A percentile compares a stretch with the other conserved stretches of the same genome.
Conservation (phyloP, 176 grass and related monocot genomes). For the Ensete ventricosum region DNA sequence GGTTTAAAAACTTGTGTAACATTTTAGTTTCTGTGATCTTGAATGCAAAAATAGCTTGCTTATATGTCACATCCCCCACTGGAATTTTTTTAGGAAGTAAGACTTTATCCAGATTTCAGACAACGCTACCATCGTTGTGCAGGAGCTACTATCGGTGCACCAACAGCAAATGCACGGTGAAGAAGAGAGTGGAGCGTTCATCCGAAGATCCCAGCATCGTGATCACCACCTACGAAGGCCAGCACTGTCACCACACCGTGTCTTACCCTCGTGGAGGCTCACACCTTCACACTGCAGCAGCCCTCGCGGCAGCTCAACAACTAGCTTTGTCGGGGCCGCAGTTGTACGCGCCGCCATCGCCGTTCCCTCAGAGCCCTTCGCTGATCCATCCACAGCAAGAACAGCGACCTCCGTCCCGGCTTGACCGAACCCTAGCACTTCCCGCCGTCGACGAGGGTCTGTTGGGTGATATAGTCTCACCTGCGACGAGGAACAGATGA, state of each 20-base stretch:
- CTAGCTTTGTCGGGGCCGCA: not conserved
- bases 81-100: not conserved
- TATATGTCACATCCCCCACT: not conserved
- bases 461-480: not conserved
- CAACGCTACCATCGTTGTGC: not conserved
- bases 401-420: not conserved
- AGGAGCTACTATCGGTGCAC: slow-evolving; percentile 10
- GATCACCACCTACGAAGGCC: slow-evolving; percentile 5
- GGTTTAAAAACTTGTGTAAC: not conserved
- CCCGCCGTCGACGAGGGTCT: not conserved
- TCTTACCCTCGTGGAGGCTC: not conserved
- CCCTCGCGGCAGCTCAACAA: not conserved
- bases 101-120: not conserved
- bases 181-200: not conserved
- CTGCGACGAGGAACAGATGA: not conserved
- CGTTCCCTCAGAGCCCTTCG: not conserved
- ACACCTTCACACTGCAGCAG: not conserved
- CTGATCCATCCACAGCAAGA: not conserved
- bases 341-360: not conserved
- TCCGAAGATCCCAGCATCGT: not conserved
- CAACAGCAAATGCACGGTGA: not conserved
- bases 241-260: not conserved
- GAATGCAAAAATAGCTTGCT: not conserved
- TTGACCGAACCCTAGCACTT: not conserved
- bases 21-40: not conserved